A percentile compares a stretch with the other conserved stretches of the same genome.
These are phyloP conservation scores for Alisma plantagoaquatica DNA, from an alignment of 106 monocot species.

Conservation along the genomic window DNA sequence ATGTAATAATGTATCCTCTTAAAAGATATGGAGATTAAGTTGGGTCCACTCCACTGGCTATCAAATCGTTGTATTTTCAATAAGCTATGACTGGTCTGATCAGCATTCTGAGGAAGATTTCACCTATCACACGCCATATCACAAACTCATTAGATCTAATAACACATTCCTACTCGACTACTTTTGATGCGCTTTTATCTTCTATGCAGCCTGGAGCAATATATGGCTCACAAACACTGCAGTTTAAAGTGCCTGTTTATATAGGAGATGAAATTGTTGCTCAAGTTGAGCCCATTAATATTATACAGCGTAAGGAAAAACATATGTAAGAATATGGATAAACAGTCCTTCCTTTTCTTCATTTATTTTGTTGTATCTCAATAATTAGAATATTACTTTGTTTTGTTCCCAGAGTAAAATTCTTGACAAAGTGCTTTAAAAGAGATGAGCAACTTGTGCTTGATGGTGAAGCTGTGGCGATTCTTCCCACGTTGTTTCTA, in stretches of 20 bases:
- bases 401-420: slow-evolving; percentile 49
- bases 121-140: no score
- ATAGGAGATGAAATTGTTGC: slow-evolving; percentile 59
- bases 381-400: no score
- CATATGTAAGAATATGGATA: slow-evolving; percentile 25
- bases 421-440: slow-evolving; percentile 43
- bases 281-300: slow-evolving; percentile 29
- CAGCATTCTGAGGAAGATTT: no score
- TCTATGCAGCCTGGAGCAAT: slow-evolving; percentile 65
- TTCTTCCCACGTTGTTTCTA: slow-evolving; percentile 33
- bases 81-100: no score
- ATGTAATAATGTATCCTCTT: no score
- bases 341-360: neutral
- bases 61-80: no score
- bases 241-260: slow-evolving; percentile 72
- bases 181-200: no score
- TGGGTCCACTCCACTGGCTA: no score
- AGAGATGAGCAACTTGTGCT: slow-evolving; percentile 17
- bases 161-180: no score
- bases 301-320: slow-evolving; percentile 41
- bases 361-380: neutral
- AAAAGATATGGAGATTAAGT: no score
- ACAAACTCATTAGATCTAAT: no score
- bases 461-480: slow-evolving; percentile 49
- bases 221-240: slow-evolving; percentile 60